These are phyloP conservation scores for Physocladia obscura DNA, from an alignment of 192 early-diverging fungal genomes.

Conservation along the genomic window DNA sequence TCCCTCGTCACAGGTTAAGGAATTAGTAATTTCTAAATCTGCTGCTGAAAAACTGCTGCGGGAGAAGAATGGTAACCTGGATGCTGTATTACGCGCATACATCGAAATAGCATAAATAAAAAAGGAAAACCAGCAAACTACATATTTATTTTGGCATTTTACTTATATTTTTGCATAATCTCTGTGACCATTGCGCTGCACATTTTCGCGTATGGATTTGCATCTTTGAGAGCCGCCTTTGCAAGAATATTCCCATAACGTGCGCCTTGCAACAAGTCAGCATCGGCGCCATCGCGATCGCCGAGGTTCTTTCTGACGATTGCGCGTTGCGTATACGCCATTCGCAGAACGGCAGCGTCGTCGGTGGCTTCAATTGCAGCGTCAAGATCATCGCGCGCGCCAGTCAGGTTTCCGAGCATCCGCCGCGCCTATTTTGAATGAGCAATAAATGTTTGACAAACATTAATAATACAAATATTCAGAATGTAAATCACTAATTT, in stretches of 20 bases:
- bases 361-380: conserved; percentile 54
- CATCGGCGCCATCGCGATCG: conserved; percentile 50
- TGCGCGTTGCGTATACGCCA: conserved; percentile 68
- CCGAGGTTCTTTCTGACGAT: conserved; percentile 50
- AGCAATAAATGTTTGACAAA: no score
- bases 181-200: conserved; percentile 61
- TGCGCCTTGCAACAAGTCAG: conserved; percentile 56
- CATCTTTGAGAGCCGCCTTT: conserved; percentile 53
- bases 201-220: conserved; percentile 76
- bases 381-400: conserved; percentile 55
- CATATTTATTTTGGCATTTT: neutral
- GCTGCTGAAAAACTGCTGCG: conserved; percentile 18
- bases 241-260: conserved; percentile 64
- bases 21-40: conserved; percentile 13
- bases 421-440: conserved; percentile 41
- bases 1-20: conserved; percentile 15
- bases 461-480: no score
- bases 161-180: conserved; percentile 40
- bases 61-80: conserved; percentile 16
- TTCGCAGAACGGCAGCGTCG: conserved; percentile 25
- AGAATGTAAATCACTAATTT: no score
- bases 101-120: neutral
- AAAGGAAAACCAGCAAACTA: neutral
- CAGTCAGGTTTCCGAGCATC: conserved; percentile 35
- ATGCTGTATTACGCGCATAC: neutral